phyloP scores from a whole-genome alignment of 129 eudicot species.

The Chrysanthemum lavandulifolium region DNA sequence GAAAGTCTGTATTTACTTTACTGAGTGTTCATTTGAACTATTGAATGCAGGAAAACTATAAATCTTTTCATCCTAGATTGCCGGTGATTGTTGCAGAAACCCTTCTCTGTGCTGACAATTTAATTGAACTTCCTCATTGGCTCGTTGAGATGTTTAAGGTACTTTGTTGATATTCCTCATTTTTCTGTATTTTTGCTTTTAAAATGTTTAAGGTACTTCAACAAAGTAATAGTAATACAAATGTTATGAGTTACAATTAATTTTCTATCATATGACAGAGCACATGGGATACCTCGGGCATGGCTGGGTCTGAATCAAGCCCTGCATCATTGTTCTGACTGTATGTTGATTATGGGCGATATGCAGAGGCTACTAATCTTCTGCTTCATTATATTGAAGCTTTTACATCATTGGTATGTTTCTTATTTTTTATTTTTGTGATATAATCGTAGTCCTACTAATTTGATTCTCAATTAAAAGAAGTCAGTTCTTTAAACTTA shows the following conservation, averaged over 20 bases:
- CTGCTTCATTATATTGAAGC: conserved; percentile 68
- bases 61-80: conserved; percentile 72
- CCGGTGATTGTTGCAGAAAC: conserved; percentile 92
- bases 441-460: not conserved
- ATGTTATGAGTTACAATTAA: not conserved
- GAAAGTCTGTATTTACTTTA: not conserved
- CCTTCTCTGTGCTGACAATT: conserved; percentile 76
- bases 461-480: too few species aligned
- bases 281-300: conserved; percentile 57
- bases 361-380: conserved; percentile 60
- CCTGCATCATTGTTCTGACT: conserved; percentile 79
- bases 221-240: too few species aligned
- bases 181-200: not conserved
- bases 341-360: conserved; percentile 82
- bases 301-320: conserved; percentile 74
- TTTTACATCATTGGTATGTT: conserved; percentile 67
- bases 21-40: not conserved
- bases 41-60: conserved; percentile 76
- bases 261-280: conserved; percentile 39
- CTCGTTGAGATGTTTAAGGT: conserved; percentile 91
- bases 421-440: not conserved
- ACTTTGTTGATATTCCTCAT: conserved; percentile 3
- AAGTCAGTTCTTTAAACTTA: not conserved
- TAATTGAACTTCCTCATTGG: conserved; percentile 93
- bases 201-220: too few species aligned